These are phyloP conservation scores for Lasiodiplodia gonubiensis DNA, from an alignment of 2,329 filamentous ascomycete species.

Conservation along the genomic window DNA sequence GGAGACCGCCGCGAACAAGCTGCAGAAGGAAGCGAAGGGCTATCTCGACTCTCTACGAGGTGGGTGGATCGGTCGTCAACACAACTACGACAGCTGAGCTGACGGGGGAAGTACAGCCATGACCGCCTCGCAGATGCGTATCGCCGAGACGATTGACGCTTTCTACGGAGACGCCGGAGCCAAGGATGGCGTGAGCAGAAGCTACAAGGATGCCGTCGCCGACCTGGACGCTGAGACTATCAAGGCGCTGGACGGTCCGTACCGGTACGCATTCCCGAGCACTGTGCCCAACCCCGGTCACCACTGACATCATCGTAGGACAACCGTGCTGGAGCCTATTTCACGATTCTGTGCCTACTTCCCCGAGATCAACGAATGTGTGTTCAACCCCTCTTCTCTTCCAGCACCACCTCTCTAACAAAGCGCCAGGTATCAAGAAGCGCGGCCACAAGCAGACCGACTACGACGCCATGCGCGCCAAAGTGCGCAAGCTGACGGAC, in stretches of 20 bases:
- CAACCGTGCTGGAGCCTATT: constrained; percentile 94
- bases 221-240: constrained; percentile 98
- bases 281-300: background rate
- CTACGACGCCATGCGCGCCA: constrained; percentile 93
- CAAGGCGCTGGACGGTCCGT: constrained; percentile 95
- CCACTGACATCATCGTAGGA: constrained; percentile 54
- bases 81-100: constrained; percentile 1
- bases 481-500: constrained; percentile 95
- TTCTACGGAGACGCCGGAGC: constrained; percentile 98
- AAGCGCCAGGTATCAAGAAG: constrained; percentile 81
- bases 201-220: constrained; percentile 98
- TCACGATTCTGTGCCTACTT: constrained; percentile 97
- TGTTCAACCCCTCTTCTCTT: constrained; percentile 36
- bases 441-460: constrained; percentile 97
- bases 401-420: background rate
- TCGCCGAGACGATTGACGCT: constrained; percentile 98
- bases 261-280: constrained; percentile 62
- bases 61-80: constrained; percentile 45
- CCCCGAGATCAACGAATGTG: constrained; percentile 97
- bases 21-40: constrained; percentile 98
- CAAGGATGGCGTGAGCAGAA: constrained; percentile 91
- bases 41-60: constrained; percentile 95
- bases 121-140: constrained; percentile 99
- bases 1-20: constrained; percentile 87
- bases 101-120: constrained; percentile 67